A percentile compares a stretch with the other conserved stretches of the same genome.
Conservation (phyloP, 2,329 filamentous ascomycete genomes). For the Chaetomium sp. region DNA sequence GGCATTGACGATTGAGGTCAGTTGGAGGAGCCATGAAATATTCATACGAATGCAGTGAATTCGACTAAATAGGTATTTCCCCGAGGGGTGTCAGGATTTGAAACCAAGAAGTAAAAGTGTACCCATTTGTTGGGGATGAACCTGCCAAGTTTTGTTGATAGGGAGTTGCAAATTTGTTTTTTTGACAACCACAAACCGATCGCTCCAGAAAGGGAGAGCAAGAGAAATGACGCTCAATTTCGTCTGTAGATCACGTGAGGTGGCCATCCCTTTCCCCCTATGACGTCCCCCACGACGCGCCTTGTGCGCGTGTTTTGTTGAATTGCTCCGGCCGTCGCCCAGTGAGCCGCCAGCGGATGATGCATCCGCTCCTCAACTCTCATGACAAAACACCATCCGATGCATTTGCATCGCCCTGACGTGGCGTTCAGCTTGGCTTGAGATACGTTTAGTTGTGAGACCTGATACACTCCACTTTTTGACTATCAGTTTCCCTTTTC, state of each 20-base stretch:
- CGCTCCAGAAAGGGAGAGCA: neutral
- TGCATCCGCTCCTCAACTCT: neutral
- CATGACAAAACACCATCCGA: neutral
- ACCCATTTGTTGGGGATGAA: neutral
- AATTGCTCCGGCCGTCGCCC: neutral
- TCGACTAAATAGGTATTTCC: neutral
- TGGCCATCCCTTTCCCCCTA: neutral
- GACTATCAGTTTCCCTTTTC: neutral
- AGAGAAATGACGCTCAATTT: neutral
- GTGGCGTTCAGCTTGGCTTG: neutral
- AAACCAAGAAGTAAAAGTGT: neutral
- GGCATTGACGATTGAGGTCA: neutral
- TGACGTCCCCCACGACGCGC: slow-evolving; percentile 11
- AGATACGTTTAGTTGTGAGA: neutral
- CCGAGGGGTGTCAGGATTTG: neutral
- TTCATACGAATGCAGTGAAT: neutral
- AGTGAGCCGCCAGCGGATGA: neutral
- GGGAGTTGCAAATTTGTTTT: too few relatives aligned
- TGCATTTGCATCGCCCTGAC: neutral
- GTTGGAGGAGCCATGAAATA: neutral
- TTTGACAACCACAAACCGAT: neutral
- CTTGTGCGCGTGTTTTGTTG: slow-evolving; percentile 10
- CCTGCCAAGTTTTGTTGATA: neutral
- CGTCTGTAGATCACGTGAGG: slow-evolving; percentile 2
- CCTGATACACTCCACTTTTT: neutral